phyloP scores from a whole-genome alignment of 2,329 filamentous ascomycete species.

The Aspergillus pseudonomiae region DNA sequence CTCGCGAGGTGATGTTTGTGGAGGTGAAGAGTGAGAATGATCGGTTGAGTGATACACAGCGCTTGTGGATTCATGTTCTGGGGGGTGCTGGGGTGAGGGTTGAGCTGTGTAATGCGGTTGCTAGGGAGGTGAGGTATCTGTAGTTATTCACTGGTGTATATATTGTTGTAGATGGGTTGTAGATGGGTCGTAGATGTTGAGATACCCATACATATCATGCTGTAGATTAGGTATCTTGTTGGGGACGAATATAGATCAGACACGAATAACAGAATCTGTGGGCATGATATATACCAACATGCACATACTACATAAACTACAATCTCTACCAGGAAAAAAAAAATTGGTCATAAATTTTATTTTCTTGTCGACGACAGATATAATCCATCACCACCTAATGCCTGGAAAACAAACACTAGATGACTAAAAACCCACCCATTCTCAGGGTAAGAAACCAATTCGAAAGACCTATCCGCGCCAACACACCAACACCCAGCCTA shows the following conservation, averaged over 20 bases:
- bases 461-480: constrained; percentile 9
- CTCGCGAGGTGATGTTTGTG: constrained; percentile 71
- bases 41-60: constrained; percentile 90
- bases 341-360: neutral
- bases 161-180: neutral
- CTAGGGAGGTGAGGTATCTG: constrained; percentile 52
- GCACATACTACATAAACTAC: neutral
- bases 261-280: rapidly evolving
- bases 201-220: neutral
- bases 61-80: constrained; percentile 95
- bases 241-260: neutral
- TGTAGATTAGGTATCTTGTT: neutral
- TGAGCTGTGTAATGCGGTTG: constrained; percentile 72
- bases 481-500: neutral
- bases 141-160: neutral
- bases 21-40: constrained; percentile 88
- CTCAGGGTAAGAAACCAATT: neutral
- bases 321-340: neutral
- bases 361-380: neutral
- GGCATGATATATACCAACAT: neutral
- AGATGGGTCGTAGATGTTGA: neutral
- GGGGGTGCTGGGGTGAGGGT: constrained; percentile 82
- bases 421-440: neutral
- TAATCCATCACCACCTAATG: neutral
- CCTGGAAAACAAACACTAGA: neutral